Evolutionary conservation across 2,329 filamentous ascomycete genomes (phyloP).

Genomic region (Exophiala sp.): DNA sequence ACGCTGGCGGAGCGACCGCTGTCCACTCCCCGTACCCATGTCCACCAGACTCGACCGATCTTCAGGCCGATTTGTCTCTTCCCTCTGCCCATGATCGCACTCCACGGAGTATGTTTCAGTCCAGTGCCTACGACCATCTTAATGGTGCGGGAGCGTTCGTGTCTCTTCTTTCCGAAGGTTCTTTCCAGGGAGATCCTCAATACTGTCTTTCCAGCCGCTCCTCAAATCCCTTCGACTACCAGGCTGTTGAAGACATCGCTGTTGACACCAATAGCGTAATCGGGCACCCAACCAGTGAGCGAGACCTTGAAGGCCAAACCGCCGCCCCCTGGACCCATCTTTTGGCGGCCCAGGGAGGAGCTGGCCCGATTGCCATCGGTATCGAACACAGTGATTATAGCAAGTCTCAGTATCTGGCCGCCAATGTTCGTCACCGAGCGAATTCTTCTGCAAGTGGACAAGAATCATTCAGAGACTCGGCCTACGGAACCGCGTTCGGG

Average conservation of each 20-base stretch:
- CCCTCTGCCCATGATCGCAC: constrained; percentile 7
- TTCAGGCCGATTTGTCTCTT: constrained; percentile 16
- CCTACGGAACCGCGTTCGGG: constrained; percentile 13
- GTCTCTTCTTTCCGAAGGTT: constrained; percentile 1
- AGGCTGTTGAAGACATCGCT: constrained; percentile 1
- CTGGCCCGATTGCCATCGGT: constrained; percentile 1
- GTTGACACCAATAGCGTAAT: constrained; percentile 5
- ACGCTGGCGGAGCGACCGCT: constrained; percentile 18
- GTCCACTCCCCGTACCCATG: constrained; percentile 13
- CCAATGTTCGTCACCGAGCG: constrained; percentile 1
- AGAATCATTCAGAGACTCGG: constrained; percentile 18
- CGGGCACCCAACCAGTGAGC: constrained; percentile 8
- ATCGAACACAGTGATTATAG: constrained; percentile 1
- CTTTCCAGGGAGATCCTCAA: constrained; percentile 8
- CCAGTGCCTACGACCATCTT: constrained; percentile 3
- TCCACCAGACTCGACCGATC: constrained; percentile 14
- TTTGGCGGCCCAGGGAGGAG: constrained; percentile 8
- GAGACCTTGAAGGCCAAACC: background rate
- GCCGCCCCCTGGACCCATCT: constrained; percentile 17
- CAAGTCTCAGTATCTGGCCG: constrained; percentile 2
- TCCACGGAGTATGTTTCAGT: constrained; percentile 6
- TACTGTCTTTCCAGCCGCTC: constrained; percentile 8
- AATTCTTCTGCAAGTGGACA: constrained; percentile 16
- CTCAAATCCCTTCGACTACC: constrained; percentile 3
- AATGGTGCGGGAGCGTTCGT: constrained; percentile 11